These are phyloP conservation scores for Ploettnerulaceae sp. DNA, from an alignment of 2,329 filamentous ascomycete genomes.

Conservation along the genomic window DNA sequence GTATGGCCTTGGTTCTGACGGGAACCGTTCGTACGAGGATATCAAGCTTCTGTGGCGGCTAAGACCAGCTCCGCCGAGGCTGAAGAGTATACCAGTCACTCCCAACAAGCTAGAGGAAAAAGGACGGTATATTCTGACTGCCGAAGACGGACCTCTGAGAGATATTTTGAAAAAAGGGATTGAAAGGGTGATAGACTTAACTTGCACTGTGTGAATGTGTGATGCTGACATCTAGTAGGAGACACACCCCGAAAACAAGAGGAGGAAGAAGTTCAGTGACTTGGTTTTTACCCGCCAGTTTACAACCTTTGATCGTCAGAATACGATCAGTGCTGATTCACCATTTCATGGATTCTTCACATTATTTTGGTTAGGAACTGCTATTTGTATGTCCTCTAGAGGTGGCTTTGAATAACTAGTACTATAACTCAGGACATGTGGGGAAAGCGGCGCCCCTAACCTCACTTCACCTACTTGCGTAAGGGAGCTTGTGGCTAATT, in stretches of 20 bases:
- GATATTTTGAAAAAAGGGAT: slow-evolving; percentile 27
- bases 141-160: slow-evolving; percentile 27
- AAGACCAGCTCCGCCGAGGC: slow-evolving; percentile 14
- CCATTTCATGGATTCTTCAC: slow-evolving; percentile 78
- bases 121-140: slow-evolving; percentile 28
- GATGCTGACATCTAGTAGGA: slow-evolving; percentile 16
- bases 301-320: slow-evolving; percentile 70
- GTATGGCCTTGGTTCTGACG: slow-evolving; percentile 2
- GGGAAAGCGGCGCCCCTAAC: too few relatives aligned
- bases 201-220: not conserved
- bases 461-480: not conserved
- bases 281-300: slow-evolving; percentile 69
- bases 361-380: slow-evolving; percentile 69
- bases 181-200: slow-evolving; percentile 21
- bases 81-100: slow-evolving; percentile 31
- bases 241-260: slow-evolving; percentile 24
- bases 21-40: slow-evolving; percentile 21
- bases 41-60: slow-evolving; percentile 14
- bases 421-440: too few relatives aligned
- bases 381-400: slow-evolving; percentile 55
- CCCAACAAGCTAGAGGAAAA: slow-evolving; percentile 29
- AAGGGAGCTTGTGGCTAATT: not conserved
- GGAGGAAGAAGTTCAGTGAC: slow-evolving; percentile 40
- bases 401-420: too few relatives aligned
- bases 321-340: slow-evolving; percentile 57